Conservation (phyloP, 768 basidiomycete genomes). For the Naematelia aurantialba region DNA sequence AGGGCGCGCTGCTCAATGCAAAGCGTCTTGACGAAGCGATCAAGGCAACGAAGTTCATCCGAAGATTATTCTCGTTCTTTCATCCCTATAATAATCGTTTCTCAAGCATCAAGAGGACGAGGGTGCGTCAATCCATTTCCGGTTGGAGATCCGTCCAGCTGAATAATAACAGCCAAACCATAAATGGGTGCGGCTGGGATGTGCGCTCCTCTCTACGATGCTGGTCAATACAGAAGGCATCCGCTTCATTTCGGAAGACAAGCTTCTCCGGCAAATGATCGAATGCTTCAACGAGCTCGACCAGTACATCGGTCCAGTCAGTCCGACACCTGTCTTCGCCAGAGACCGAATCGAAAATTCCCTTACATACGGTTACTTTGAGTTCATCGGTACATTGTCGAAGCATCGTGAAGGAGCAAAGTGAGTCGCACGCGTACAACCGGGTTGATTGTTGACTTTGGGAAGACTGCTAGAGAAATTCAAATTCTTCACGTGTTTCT, state of each 20-base stretch:
- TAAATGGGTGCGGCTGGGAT: slow-evolving; percentile 84
- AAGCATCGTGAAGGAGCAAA: slow-evolving; percentile 83
- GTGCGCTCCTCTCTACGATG: slow-evolving; percentile 73
- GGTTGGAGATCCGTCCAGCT: not conserved
- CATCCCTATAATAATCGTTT: slow-evolving; percentile 83
- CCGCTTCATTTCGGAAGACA: slow-evolving; percentile 80
- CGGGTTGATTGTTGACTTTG: not conserved
- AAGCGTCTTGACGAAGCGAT: slow-evolving; percentile 93
- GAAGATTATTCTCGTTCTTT: slow-evolving; percentile 88
- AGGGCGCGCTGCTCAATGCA: slow-evolving; percentile 86
- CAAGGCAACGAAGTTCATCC: slow-evolving; percentile 79
- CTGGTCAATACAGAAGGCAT: slow-evolving; percentile 78
- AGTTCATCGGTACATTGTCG: slow-evolving; percentile 89
- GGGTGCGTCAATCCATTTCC: slow-evolving; percentile 52
- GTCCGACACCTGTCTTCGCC: slow-evolving; percentile 58
- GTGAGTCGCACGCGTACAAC: slow-evolving; percentile 54
- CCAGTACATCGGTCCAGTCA: slow-evolving; percentile 30
- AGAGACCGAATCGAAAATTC: slow-evolving; percentile 75
- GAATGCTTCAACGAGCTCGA: slow-evolving; percentile 88
- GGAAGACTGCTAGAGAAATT: slow-evolving; percentile 79
- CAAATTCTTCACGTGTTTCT: slow-evolving; percentile 91
- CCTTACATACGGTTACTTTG: slow-evolving; percentile 85
- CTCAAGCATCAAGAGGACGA: slow-evolving; percentile 70
- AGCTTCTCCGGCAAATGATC: slow-evolving; percentile 74
- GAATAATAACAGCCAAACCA: slow-evolving; percentile 59